Conservation (phyloP, 208 protist genomes). For the Angomonas ambiguus region DNA sequence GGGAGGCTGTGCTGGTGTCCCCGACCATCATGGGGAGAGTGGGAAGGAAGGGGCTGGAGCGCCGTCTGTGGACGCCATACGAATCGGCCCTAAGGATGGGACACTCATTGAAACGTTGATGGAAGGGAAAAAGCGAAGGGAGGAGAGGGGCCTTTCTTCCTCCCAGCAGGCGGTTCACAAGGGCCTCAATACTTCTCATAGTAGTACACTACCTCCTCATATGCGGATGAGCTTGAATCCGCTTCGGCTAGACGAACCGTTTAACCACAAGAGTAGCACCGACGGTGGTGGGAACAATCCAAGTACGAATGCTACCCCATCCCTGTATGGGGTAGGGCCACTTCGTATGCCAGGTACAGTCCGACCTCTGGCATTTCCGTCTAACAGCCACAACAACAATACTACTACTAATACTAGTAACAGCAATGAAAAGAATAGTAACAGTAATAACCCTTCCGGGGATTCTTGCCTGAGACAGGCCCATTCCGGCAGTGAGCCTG, state of each 20-base stretch:
- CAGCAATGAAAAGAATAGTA: neutral
- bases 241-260: no score
- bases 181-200: neutral
- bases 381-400: neutral
- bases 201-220: neutral
- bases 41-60: no score
- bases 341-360: neutral
- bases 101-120: neutral
- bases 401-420: neutral
- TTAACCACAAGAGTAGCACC: neutral
- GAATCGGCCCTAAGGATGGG: neutral
- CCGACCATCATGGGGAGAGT: no score
- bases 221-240: neutral
- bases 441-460: no score
- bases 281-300: neutral
- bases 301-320: neutral
- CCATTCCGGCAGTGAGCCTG: neutral
- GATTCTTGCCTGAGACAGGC: no score
- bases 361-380: neutral
- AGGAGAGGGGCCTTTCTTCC: neutral
- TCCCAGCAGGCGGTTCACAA: neutral
- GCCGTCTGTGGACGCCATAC: neutral
- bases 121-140: neutral
- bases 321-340: neutral
- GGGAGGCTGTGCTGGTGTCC: no score